Evolutionary conservation across 768 basidiomycete species (phyloP), one percentile per base, ranked within the genome.

Genomic region (Mycena polygramma): DNA sequence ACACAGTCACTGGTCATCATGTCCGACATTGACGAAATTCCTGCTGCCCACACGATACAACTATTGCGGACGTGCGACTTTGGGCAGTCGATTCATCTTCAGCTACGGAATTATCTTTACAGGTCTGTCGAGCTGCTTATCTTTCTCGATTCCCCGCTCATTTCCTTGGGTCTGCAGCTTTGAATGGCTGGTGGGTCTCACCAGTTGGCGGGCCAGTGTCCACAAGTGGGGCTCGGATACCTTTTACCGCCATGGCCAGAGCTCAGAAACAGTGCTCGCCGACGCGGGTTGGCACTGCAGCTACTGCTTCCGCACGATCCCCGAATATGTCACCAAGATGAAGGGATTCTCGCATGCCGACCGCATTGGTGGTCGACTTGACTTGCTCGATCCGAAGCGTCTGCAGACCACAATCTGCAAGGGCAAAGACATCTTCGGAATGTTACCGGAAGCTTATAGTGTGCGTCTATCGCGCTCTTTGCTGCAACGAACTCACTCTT

Each of bases 251-350:
- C 88, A 88, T 74, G 85, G 85, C 22, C 84, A 86, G 75, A 82
- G 83, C 61, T 80, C 80, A 11, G 82, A 89, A 57, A 75, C 77
- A 45, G 78, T 87, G 11, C 85, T 91, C 43, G 87, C 88, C 24
- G 89, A 91, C 76, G 80, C 89, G n/a, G 90, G 90, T 1, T 91
- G 89, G 89, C 90, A 91, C 74, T 91, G 89, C 79, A 88, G 87
- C 66, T 91, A 87, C 80, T 91, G 90, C 78, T 92, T 91, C 83
- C 82, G 86, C 52, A 85, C 86, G 15, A 81, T 91, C 57, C 77
- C 83, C 10, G 90, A 92, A 76, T 90, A 89, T 71, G 79, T 84
- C 35, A 81, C 85, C 75, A 90, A 90, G 80, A 89, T 90, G 88
- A 78, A 77, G 69, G 88, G 86, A 7, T 91, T 87, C 79, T 90